Base-by-base conservation (phyloP, 192 early-diverging fungal genomes). In the Mortierella antarctica region DNA sequence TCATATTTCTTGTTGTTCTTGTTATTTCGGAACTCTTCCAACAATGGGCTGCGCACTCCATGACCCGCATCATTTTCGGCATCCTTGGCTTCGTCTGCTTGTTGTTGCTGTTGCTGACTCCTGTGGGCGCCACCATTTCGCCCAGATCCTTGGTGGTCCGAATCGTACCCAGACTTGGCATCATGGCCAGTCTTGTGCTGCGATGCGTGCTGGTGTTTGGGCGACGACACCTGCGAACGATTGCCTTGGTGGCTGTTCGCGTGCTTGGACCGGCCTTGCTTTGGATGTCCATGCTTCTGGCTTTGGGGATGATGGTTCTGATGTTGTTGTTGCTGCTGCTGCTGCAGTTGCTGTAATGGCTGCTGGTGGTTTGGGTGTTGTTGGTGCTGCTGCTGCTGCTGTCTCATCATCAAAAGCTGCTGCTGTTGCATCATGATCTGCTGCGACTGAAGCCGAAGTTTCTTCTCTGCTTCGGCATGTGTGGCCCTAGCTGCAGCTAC, bases 21-120 rank as follows among this genome's bases (percentile, higher is more conserved):
- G 88, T 96, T 96, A 82, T 91, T 94, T 76, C 97, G 87, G 83
- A 99, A 99, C 70, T 98, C 97, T 66, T 99, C 97, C 67, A 99
- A 85, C 49, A 97, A 73, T 21, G 89, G 83, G 80, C 92, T 95
- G 68, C 96, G 91, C 53, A 91, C 84, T n/a, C 88, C 90, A 60
- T 90, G 89, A 5, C 88, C 85, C 8, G 91, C 67, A 52, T 89
- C 88, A 46, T 58, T 67, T 51, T 74, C 72, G 20, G 51, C 17
- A 31, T 73, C 71, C 62, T 65, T 73, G 39, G 46, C 14, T 1
- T 73, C 62, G 39, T 73, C 71, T 8, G 47, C 67, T 10, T 58
- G 48, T 31, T 31, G 31, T 31, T 31, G 62, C 15, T 50, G 47
- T 5, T 63, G 62, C 15, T 69, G 67, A 31, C 1, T 60, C 20